phyloP scores from a whole-genome alignment of 768 basidiomycete genomes.

The Macrocybe gigantea region DNA sequence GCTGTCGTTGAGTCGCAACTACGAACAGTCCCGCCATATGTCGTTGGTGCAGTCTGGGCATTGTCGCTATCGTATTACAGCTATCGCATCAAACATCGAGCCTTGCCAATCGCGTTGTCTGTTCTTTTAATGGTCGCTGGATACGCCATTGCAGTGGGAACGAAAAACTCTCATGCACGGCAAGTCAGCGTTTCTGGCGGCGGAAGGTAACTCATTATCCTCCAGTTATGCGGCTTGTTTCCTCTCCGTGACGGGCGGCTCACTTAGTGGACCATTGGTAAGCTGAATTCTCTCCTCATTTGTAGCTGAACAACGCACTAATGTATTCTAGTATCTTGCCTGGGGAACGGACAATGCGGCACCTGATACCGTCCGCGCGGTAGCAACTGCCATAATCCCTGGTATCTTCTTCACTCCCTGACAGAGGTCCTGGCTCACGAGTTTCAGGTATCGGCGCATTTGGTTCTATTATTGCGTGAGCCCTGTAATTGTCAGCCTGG shows the following conservation, averaged over 20 bases:
- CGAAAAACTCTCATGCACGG: conserved; percentile 33
- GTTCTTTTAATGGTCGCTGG: conserved; percentile 32
- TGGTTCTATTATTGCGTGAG: conserved; percentile 40
- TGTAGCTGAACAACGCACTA: neutral
- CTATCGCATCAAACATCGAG: conserved; percentile 30
- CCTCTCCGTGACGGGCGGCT: conserved; percentile 32
- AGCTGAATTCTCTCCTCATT: neutral
- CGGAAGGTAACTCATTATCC: conserved; percentile 2
- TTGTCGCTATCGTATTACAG: conserved; percentile 27
- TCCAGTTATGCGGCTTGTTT: conserved; percentile 42
- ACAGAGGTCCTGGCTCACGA: neutral
- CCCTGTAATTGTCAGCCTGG: neutral
- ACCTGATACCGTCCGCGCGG: conserved; percentile 42
- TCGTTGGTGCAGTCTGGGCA: conserved; percentile 36
- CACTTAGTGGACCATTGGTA: conserved; percentile 28
- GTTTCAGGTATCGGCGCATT: conserved; percentile 32
- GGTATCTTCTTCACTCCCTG: conserved; percentile 14
- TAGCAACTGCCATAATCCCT: conserved; percentile 37
- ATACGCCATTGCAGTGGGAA: conserved; percentile 37
- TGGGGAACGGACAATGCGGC: conserved; percentile 47
- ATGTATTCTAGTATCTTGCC: conserved; percentile 23
- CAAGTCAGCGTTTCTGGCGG: neutral
- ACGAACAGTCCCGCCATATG: conserved; percentile 42
- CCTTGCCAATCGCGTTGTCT: conserved; percentile 27
- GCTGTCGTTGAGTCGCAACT: conserved; percentile 40